Base-by-base conservation (phyloP, 495 filamentous ascomycete genomes). In the Aspergillus hancockii region DNA sequence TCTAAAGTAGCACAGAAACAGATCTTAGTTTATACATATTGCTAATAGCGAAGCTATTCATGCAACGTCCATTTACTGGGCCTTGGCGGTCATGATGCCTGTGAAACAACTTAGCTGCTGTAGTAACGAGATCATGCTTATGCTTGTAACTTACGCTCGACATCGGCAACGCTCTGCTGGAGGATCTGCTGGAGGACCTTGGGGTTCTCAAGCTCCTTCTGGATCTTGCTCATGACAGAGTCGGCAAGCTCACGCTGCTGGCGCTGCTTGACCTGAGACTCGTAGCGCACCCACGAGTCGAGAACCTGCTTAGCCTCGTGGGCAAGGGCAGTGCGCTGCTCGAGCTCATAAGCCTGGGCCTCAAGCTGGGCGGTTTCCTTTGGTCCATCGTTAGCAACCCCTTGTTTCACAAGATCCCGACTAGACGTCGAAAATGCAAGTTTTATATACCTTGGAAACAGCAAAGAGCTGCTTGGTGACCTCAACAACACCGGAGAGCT, bases 211-310 rank as follows among this genome's bases (percentile, higher is more conserved):
- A 99, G 85, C 83, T 97, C 94, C 86, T 97, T 97, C 75, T 88
- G 88, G 67, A 97, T 93, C 86, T 96, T 99, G 76, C 85, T 85
- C 66, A 99, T 98, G 75, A 99, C 80, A 71, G 77, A 82, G 71
- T 97, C 88, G 54, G 94, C 91, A 64, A 99, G 84, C 85, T 99
- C 94, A 74, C 83, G 87, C 84, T 99, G 94, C 81, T 98, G 91
- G 71, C 94, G 86, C 80, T 92, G 89, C 90, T 97, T 99, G 68
- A 98, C 92, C 81, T 98, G 94, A 58, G 89, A 83, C 82, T 99
- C 94, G 76, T 99, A 99, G 68, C 94, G 87, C 57, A 97, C 92
- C 94, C 95, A 98, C 52, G 92, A 97, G 73, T 99, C 94, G 55
- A 99, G 86, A 36, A 97, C 93, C 51, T 83, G 67, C 87, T 97